A percentile compares a stretch with the other conserved stretches of the same genome.
Evolutionary conservation across 2,329 filamentous ascomycete species (phyloP).

Genomic region (Stemphylium lycopersici): DNA sequence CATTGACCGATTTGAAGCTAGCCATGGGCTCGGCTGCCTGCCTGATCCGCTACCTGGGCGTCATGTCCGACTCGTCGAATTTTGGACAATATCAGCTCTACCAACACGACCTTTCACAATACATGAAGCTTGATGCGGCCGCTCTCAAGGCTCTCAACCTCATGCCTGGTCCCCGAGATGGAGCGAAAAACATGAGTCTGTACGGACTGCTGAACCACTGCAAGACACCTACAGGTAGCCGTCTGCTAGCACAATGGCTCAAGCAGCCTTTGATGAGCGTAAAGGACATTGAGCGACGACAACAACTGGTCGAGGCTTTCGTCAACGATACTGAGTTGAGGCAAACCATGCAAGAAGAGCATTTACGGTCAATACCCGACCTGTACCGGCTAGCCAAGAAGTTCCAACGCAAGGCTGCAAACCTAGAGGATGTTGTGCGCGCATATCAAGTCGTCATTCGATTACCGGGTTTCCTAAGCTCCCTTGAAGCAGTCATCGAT

Average conservation of each 20-base stretch:
- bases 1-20: slow-evolving; percentile 90
- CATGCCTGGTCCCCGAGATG: slow-evolving; percentile 94
- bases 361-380: slow-evolving; percentile 90
- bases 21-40: slow-evolving; percentile 95
- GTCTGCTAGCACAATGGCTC: slow-evolving; percentile 91
- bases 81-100: slow-evolving; percentile 98
- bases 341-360: slow-evolving; percentile 96
- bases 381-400: slow-evolving; percentile 92
- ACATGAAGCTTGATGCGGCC: slow-evolving; percentile 97
- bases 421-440: slow-evolving; percentile 91
- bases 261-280: slow-evolving; percentile 97
- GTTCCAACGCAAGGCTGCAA: slow-evolving; percentile 90
- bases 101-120: slow-evolving; percentile 94
- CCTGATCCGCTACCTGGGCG: slow-evolving; percentile 90
- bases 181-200: slow-evolving; percentile 96
- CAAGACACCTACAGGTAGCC: slow-evolving; percentile 92
- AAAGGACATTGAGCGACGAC: slow-evolving; percentile 84
- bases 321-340: slow-evolving; percentile 89
- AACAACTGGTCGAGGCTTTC: slow-evolving; percentile 95
- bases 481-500: slow-evolving; percentile 93
- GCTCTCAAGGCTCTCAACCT: slow-evolving; percentile 93
- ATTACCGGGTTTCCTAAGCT: slow-evolving; percentile 85
- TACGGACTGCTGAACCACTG: slow-evolving; percentile 95
- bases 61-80: slow-evolving; percentile 89
- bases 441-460: slow-evolving; percentile 95